Evolutionary conservation across 2,329 filamentous ascomycete species (phyloP).

Genomic region (Rachicladosporium sp.): DNA sequence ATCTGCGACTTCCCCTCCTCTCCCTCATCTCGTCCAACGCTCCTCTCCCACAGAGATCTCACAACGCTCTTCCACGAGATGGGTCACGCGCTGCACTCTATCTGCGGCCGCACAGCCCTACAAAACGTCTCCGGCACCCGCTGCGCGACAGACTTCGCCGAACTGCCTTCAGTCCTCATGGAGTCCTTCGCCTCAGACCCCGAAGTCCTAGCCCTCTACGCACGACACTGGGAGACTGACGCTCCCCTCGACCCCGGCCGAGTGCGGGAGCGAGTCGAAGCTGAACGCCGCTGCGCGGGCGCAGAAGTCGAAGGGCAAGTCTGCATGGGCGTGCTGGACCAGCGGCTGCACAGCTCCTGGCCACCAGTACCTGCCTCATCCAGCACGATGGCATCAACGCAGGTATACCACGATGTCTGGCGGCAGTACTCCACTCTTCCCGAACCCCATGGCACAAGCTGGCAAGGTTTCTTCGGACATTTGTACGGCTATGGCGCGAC

Average conservation of each 20-base stretch:
- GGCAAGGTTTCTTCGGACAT: constrained; percentile 97
- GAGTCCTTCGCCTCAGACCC: constrained; percentile 88
- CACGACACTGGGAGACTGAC: constrained; percentile 81
- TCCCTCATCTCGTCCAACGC: constrained; percentile 42
- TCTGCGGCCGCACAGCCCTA: constrained; percentile 78
- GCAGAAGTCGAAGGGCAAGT: constrained; percentile 82
- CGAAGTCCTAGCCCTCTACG: constrained; percentile 71
- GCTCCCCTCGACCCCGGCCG: constrained; percentile 64
- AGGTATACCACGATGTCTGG: constrained; percentile 64
- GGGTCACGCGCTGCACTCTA: constrained; percentile 93
- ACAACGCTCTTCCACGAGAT: constrained; percentile 98
- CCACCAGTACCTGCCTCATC: constrained; percentile 30
- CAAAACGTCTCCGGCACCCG: constrained; percentile 92
- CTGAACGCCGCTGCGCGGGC: constrained; percentile 62
- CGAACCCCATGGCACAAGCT: constrained; percentile 64
- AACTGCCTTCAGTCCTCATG: constrained; percentile 92
- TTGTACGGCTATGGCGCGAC: constrained; percentile 89
- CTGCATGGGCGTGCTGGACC: constrained; percentile 81
- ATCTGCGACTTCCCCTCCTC: constrained; percentile 70
- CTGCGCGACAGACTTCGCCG: constrained; percentile 91
- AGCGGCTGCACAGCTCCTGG: constrained; percentile 62
- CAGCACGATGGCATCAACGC: constrained; percentile 42
- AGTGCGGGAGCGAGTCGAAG: constrained; percentile 53
- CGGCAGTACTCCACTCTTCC: constrained; percentile 51
- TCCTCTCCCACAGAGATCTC: constrained; percentile 75